Percentiles rank a stretch among this genome's conserved stretches.
These are phyloP conservation scores for Cairneyella variabilis DNA, from an alignment of 495 filamentous ascomycete genomes.

Conservation along the genomic window DNA sequence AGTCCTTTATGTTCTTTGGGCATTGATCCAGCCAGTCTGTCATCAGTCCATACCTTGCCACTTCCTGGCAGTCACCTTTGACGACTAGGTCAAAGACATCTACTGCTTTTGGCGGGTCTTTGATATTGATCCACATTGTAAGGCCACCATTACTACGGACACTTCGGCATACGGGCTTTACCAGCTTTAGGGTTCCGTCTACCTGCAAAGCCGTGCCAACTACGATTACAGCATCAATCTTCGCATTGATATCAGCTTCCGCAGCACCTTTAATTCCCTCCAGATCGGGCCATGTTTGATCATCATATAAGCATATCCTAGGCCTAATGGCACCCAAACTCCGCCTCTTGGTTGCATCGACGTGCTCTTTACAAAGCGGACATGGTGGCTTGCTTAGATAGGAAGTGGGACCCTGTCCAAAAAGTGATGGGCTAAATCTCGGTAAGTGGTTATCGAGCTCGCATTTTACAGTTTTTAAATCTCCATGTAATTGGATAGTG, in stretches of 20 bases:
- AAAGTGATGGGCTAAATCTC: background rate
- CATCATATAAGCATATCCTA: background rate
- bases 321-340: too few relatives aligned
- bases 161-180: background rate
- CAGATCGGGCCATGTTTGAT: background rate
- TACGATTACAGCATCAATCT: background rate
- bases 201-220: background rate
- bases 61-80: background rate
- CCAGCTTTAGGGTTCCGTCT: background rate
- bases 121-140: background rate
- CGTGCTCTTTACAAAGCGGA: background rate
- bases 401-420: background rate
- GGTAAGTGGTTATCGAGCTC: background rate
- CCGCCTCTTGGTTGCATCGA: background rate
- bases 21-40: background rate
- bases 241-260: background rate
- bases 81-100: background rate
- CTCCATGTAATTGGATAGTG: background rate
- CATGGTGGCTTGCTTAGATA: too few relatives aligned
- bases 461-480: background rate
- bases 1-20: background rate
- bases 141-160: background rate
- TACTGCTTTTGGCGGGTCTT: background rate
- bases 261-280: background rate
- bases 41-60: background rate